These are phyloP conservation scores for Odonthalia washingtoniensis DNA, from an alignment of 31 red algal genomes.

Conservation along the genomic window DNA sequence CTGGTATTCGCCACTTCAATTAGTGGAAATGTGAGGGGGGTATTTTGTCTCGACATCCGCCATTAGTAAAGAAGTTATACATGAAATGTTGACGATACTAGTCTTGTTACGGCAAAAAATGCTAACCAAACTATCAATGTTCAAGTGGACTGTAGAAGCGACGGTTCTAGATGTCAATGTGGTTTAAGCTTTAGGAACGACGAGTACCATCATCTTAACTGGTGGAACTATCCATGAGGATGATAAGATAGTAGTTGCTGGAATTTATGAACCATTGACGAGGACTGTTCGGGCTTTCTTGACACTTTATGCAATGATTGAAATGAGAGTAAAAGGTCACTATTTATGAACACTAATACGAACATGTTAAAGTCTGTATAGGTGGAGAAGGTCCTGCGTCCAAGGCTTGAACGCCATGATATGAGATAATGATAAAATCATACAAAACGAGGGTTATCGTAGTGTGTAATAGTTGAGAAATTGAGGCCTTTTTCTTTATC, in stretches of 20 bases:
- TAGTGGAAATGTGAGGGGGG: too few species aligned
- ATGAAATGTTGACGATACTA: constrained; percentile 96
- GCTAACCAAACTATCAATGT: constrained; percentile 77
- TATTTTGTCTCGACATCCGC: constrained; percentile 97
- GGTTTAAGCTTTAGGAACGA: constrained; percentile 98
- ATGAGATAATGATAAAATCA: too few species aligned
- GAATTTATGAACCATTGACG: constrained; percentile 94
- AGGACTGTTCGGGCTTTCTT: constrained; percentile 93
- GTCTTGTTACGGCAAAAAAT: constrained; percentile 86
- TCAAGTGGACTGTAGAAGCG: constrained; percentile 68
- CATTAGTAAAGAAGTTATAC: constrained; percentile 95
- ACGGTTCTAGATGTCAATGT: too few species aligned
- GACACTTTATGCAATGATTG: constrained; percentile 98
- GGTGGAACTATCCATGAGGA: constrained; percentile 93
- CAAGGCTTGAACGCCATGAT: too few species aligned
- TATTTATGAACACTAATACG: too few species aligned
- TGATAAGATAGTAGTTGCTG: constrained; percentile 95
- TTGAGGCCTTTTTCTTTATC: too few species aligned
- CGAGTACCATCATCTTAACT: constrained; percentile 93
- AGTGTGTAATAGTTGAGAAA: too few species aligned
- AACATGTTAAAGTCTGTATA: too few species aligned
- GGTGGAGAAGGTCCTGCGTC: too few species aligned
- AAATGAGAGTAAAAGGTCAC: too few species aligned
- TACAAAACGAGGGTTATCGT: too few species aligned
- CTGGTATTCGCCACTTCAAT: too few species aligned